phyloP scores from a whole-genome alignment of 2,329 filamentous ascomycete species.

The Exophiala sp. region DNA sequence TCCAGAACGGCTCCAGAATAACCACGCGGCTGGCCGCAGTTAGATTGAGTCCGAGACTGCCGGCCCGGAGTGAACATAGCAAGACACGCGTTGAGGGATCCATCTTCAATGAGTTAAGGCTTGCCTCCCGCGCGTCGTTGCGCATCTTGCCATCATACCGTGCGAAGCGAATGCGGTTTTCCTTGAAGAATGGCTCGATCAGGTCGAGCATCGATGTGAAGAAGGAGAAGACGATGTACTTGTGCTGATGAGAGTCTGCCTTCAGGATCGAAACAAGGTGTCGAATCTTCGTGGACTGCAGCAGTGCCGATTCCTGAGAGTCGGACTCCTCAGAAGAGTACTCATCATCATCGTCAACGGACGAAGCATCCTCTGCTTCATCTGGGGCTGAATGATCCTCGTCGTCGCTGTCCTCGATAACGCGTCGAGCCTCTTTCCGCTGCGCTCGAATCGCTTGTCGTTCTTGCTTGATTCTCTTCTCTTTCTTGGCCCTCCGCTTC shows the following conservation, averaged over 20 bases:
- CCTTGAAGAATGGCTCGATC: constrained; percentile 82
- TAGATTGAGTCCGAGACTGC: constrained; percentile 86
- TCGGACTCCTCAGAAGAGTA: constrained; percentile 43
- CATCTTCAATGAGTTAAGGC: constrained; percentile 70
- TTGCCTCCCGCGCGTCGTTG: constrained; percentile 87
- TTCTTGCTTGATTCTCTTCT: constrained; percentile 34
- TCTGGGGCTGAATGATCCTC: constrained; percentile 58
- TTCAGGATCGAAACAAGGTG: constrained; percentile 77
- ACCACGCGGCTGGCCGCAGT: constrained; percentile 91
- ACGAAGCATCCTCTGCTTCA: constrained; percentile 63
- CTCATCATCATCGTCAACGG: constrained; percentile 38
- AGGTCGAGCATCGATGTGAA: constrained; percentile 98
- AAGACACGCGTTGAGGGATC: constrained; percentile 74
- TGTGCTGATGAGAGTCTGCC: constrained; percentile 75
- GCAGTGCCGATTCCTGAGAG: constrained; percentile 50
- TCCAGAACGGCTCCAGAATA: constrained; percentile 98
- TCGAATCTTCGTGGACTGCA: constrained; percentile 79
- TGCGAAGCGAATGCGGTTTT: constrained; percentile 71
- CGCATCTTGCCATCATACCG: constrained; percentile 95
- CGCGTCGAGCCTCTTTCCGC: constrained; percentile 34
- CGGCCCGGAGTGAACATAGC: constrained; percentile 91
- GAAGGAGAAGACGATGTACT: constrained; percentile 97
- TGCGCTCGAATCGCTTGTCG: constrained; percentile 53
- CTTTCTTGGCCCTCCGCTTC: constrained; percentile 49
- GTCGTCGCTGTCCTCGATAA: constrained; percentile 54